Conservation (phyloP, 345 rosid species). For the Turritis glabra region DNA sequence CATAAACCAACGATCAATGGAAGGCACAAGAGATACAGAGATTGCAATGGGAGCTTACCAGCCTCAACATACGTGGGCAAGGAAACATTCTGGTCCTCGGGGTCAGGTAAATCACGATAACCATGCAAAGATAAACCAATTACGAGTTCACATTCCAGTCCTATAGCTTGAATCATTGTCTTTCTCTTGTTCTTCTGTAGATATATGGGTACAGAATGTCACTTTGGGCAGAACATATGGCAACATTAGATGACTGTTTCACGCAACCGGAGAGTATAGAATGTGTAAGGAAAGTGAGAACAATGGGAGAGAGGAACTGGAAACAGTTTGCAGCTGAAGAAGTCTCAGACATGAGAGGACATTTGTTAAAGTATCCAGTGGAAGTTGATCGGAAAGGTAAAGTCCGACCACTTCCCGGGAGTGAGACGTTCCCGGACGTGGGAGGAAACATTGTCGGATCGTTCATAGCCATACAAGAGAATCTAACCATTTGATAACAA, state of each 20-base stretch:
- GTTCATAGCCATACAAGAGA: constrained; percentile 64
- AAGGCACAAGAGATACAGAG: constrained; percentile 89
- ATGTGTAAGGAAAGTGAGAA: constrained; percentile 68
- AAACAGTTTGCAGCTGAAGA: constrained; percentile 56
- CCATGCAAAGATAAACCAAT: not conserved
- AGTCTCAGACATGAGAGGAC: constrained; percentile 72
- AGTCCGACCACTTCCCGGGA: constrained; percentile 63
- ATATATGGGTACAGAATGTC: constrained; percentile 88
- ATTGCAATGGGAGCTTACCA: constrained; percentile 96
- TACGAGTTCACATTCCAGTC: not conserved
- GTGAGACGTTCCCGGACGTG: constrained; percentile 72
- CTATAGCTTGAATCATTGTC: not conserved
- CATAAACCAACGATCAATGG: constrained; percentile 91
- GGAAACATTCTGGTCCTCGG: constrained; percentile 46
- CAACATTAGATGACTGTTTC: constrained; percentile 63
- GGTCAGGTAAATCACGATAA: constrained; percentile 56
- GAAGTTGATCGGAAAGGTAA: constrained; percentile 71
- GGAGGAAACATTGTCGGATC: constrained; percentile 86
- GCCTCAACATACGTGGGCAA: constrained; percentile 67
- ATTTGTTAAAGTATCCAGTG: constrained; percentile 80
- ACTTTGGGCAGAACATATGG: constrained; percentile 87
- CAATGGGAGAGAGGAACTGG: constrained; percentile 70
- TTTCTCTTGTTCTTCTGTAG: constrained; percentile 39
- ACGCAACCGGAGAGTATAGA: constrained; percentile 70
- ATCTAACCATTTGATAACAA: constrained; percentile 58